Conservation (phyloP, 306 rosid genomes). For the Oxytropis ochrocephala region DNA sequence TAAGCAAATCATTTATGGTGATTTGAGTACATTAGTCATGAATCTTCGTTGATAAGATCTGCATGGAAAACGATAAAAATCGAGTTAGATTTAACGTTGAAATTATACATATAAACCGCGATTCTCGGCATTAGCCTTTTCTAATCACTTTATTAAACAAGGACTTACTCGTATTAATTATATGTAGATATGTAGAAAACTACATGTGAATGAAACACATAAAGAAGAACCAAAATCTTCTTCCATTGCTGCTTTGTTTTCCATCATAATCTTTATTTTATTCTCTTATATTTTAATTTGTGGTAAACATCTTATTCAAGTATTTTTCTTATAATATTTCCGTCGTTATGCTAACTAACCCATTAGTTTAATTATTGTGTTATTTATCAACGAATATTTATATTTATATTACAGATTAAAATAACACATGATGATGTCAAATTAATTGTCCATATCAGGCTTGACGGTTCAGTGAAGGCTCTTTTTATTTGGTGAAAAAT, state of each 20-base stretch:
- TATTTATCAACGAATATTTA: not conserved
- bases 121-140: conserved; percentile 58
- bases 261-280: not conserved
- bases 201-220: not conserved
- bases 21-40: not conserved
- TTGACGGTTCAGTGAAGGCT: not conserved
- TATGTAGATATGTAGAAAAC: not conserved
- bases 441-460: conserved; percentile 14
- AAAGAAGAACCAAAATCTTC: not conserved
- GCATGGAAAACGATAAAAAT: conserved; percentile 44
- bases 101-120: conserved; percentile 36
- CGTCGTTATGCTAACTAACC: conserved; percentile 7
- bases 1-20: conserved; percentile 23
- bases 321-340: not conserved
- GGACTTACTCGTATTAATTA: not conserved
- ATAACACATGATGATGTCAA: conserved; percentile 1
- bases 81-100: conserved; percentile 25
- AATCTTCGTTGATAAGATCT: conserved; percentile 37
- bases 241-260: not conserved
- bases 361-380: not conserved
- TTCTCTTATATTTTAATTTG: not conserved
- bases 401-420: no score
- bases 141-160: conserved; percentile 25
- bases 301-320: no score
- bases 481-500: not conserved